Percentiles rank a stretch among this genome's conserved stretches.
Conservation (phyloP, 1,284 basidiomycete genomes). For the Ceratobasidium sp. region DNA sequence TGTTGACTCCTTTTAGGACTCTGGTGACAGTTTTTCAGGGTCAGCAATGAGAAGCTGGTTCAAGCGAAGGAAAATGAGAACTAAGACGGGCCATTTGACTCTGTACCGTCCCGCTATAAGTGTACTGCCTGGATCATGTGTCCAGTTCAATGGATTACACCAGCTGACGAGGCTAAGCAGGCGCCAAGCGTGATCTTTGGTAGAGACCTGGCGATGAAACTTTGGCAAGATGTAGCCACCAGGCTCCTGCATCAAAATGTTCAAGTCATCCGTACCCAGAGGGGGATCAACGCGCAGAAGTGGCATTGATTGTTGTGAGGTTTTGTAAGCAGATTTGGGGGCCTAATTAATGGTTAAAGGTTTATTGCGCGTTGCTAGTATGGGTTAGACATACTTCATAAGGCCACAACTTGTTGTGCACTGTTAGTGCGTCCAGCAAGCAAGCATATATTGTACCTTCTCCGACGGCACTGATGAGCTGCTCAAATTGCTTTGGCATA, state of each 20-base stretch:
- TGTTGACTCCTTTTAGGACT: too few species aligned
- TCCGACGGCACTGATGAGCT: neutral
- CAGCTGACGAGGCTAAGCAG: neutral
- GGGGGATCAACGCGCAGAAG: neutral
- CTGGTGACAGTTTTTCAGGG: too few species aligned
- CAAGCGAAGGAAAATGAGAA: neutral
- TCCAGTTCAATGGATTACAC: neutral
- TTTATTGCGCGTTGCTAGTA: too few species aligned
- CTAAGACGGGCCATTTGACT: neutral
- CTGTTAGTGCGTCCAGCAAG: neutral
- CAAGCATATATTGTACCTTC: neutral
- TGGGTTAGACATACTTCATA: neutral
- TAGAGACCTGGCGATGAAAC: neutral
- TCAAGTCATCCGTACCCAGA: too few species aligned
- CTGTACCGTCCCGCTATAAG: neutral
- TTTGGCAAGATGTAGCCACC: neutral
- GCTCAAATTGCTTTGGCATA: neutral
- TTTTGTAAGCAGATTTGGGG: neutral
- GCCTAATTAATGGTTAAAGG: too few species aligned
- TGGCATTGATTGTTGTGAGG: neutral
- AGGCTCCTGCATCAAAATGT: neutral
- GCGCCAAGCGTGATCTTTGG: neutral
- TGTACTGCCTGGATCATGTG: neutral
- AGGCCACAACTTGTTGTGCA: neutral
- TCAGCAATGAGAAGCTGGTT: neutral